phyloP scores from a whole-genome alignment of 179 eudicot genomes.

The Spergularia azorica region DNA sequence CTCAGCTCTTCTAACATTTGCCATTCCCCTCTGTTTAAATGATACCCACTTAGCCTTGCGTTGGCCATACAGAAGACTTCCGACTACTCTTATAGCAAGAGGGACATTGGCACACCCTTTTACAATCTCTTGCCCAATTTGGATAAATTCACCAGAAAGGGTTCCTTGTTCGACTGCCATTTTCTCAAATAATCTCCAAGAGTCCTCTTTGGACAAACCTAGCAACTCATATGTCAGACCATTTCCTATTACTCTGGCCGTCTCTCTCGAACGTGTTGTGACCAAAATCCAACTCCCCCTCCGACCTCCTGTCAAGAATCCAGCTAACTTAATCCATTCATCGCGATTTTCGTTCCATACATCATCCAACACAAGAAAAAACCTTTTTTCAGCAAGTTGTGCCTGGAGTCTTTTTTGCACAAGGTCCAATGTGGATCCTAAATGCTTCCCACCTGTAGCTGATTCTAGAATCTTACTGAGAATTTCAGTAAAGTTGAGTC shows the following conservation, averaged over 20 bases:
- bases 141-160: neutral
- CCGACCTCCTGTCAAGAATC: slow-evolving; percentile 14
- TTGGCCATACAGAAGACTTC: slow-evolving; percentile 21
- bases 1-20: neutral
- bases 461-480: slow-evolving; percentile 16
- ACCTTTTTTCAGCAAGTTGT: slow-evolving; percentile 15
- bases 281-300: slow-evolving; percentile 33
- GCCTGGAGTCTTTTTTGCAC: slow-evolving; percentile 16
- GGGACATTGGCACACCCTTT: slow-evolving; percentile 30
- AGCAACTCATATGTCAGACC: slow-evolving; percentile 7
- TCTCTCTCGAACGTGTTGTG: slow-evolving; percentile 24
- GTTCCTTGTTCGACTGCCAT: slow-evolving; percentile 19
- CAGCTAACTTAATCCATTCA: slow-evolving; percentile 23
- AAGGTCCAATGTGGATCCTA: neutral
- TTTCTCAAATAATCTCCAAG: slow-evolving; percentile 30
- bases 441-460: neutral
- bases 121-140: slow-evolving; percentile 28
- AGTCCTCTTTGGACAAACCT: slow-evolving; percentile 25
- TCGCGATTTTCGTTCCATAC: slow-evolving; percentile 28
- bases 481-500: slow-evolving; percentile 1
- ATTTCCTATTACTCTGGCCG: slow-evolving; percentile 3
- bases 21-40: slow-evolving; percentile 6
- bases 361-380: slow-evolving; percentile 39
- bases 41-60: slow-evolving; percentile 22
- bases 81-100: slow-evolving; percentile 30